phyloP scores from a whole-genome alignment of 2,329 filamentous ascomycete genomes.

The Didymella segeticola region DNA sequence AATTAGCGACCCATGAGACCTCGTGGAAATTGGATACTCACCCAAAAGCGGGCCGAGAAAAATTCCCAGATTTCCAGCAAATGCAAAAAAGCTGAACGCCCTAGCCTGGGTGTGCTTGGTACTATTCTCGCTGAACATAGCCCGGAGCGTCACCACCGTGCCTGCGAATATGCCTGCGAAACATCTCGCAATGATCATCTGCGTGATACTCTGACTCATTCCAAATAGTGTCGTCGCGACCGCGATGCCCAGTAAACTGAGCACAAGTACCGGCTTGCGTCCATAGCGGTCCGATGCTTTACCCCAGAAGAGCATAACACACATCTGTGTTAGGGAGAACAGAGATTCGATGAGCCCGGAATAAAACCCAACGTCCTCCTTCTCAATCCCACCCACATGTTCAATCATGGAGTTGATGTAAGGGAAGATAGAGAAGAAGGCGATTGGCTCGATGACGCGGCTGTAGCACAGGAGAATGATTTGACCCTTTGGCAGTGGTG shows the following conservation, averaged over 20 bases:
- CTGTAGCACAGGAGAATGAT: constrained; percentile 76
- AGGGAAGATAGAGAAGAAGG: constrained; percentile 84
- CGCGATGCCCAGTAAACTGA: constrained; percentile 69
- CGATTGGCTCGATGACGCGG: constrained; percentile 75
- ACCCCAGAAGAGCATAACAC: constrained; percentile 80
- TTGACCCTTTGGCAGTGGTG: constrained; percentile 55
- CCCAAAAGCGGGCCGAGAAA: constrained; percentile 72
- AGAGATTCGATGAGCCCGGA: constrained; percentile 73
- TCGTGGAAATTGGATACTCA: constrained; percentile 17
- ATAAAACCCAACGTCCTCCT: constrained; percentile 80
- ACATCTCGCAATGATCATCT: constrained; percentile 78
- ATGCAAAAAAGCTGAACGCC: constrained; percentile 79
- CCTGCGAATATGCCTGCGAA: constrained; percentile 76
- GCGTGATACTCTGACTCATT: constrained; percentile 68
- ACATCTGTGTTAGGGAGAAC: constrained; percentile 77
- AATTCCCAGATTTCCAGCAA: constrained; percentile 76
- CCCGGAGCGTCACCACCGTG: constrained; percentile 74
- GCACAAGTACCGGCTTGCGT: constrained; percentile 74
- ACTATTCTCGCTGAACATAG: constrained; percentile 78
- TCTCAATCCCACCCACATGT: constrained; percentile 66
- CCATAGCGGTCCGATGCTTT: constrained; percentile 71
- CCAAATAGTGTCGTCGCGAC: constrained; percentile 71
- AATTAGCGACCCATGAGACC: constrained; percentile 7
- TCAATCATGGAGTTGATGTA: constrained; percentile 81
- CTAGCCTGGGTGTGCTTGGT: constrained; percentile 73